Evolutionary conservation across 2,329 filamentous ascomycete species (phyloP).

Genomic region (Paramyrothecium sp.): DNA sequence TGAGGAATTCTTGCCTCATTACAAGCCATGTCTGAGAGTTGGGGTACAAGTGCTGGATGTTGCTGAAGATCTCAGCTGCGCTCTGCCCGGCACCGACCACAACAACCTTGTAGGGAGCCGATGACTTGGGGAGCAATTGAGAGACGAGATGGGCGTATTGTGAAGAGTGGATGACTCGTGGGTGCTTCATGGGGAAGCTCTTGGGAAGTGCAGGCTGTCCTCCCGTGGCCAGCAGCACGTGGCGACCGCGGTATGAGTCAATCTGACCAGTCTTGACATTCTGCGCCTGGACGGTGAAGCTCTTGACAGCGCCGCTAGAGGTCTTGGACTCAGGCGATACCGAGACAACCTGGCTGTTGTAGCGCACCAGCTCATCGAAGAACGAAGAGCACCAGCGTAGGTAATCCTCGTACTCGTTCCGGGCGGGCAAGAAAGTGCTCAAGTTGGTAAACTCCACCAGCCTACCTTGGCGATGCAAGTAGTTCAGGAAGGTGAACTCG

Average conservation of each 20-base stretch:
- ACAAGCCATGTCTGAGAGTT: conserved; percentile 75
- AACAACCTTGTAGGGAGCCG: conserved; percentile 68
- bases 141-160: conserved; percentile 70
- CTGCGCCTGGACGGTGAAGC: conserved; percentile 66
- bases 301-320: conserved; percentile 48
- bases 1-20: conserved; percentile 79
- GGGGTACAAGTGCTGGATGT: conserved; percentile 78
- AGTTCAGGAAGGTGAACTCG: conserved; percentile 94
- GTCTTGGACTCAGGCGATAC: conserved; percentile 55
- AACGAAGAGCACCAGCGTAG: conserved; percentile 85
- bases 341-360: conserved; percentile 73
- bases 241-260: conserved; percentile 55
- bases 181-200: conserved; percentile 66
- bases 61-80: conserved; percentile 92
- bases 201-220: conserved; percentile 69
- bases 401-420: conserved; percentile 93
- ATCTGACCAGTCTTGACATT: conserved; percentile 56
- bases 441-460: conserved; percentile 90
- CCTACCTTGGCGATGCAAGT: conserved; percentile 78
- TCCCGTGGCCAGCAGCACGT: conserved; percentile 61
- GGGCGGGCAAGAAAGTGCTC: conserved; percentile 80
- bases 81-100: conserved; percentile 90
- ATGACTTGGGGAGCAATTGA: conserved; percentile 54
- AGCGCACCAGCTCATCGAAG: conserved; percentile 72
- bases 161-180: conserved; percentile 83